Evolutionary conservation across 1,284 basidiomycete species (phyloP).

Genomic region (Tylopilus orsonianus): DNA sequence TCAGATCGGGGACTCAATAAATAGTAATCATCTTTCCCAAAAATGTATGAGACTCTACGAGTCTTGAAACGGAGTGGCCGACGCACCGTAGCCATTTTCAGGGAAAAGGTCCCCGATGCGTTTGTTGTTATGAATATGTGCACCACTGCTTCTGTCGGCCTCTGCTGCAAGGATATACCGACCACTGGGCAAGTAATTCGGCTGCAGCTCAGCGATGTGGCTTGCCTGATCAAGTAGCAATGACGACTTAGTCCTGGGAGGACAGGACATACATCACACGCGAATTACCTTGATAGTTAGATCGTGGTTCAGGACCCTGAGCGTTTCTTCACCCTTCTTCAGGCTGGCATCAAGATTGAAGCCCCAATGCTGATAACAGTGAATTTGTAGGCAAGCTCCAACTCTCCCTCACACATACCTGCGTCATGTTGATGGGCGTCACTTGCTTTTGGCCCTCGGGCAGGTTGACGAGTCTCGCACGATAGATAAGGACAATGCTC

Average conservation of each 20-base stretch:
- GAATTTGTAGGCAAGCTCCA: not conserved
- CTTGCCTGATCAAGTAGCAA: slow-evolving; percentile 42
- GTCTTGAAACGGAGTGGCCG: not conserved
- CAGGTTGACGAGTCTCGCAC: slow-evolving; percentile 55
- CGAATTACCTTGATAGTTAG: slow-evolving; percentile 54
- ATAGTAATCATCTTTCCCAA: slow-evolving; percentile 62
- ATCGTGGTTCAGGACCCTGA: slow-evolving; percentile 55
- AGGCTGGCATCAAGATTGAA: slow-evolving; percentile 76
- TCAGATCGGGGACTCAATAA: slow-evolving; percentile 42
- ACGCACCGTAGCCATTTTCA: slow-evolving; percentile 56
- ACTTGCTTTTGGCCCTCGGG: slow-evolving; percentile 39
- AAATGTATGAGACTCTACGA: not conserved
- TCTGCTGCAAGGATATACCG: slow-evolving; percentile 46
- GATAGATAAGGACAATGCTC: slow-evolving; percentile 63
- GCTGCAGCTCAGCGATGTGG: slow-evolving; percentile 52
- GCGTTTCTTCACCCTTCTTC: slow-evolving; percentile 39
- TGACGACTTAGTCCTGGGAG: not conserved
- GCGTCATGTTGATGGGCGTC: slow-evolving; percentile 72
- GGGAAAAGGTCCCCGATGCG: slow-evolving; percentile 58
- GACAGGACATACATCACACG: not conserved
- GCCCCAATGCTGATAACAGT: slow-evolving; percentile 64
- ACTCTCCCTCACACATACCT: slow-evolving; percentile 41
- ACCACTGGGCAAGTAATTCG: slow-evolving; percentile 52
- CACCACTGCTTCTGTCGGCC: slow-evolving; percentile 37
- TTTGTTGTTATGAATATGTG: slow-evolving; percentile 51